phyloP scores from a whole-genome alignment of 2,329 filamentous ascomycete genomes.

The Calcarisporium arbuscula region DNA sequence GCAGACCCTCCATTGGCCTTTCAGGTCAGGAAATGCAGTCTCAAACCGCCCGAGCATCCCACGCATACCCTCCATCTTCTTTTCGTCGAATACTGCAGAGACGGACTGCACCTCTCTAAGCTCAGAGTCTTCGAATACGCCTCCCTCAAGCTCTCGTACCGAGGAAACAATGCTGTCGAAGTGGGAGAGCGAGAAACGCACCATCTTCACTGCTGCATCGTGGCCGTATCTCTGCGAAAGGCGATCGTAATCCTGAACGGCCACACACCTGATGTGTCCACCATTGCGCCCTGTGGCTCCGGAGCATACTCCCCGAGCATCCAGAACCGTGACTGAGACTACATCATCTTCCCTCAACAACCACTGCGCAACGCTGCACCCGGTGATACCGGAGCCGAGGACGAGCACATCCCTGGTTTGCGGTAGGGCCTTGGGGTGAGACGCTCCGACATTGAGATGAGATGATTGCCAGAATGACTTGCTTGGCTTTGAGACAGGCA shows the following conservation, averaged over 20 bases:
- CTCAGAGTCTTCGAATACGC: conserved; percentile 3
- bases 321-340: conserved; percentile 16
- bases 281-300: conserved; percentile 25
- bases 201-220: conserved; percentile 7
- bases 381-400: conserved; percentile 31
- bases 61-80: conserved; percentile 4
- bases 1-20: too few relatives aligned
- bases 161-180: too few relatives aligned
- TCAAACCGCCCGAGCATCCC: conserved; percentile 9
- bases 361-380: conserved; percentile 22
- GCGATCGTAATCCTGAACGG: conserved; percentile 4
- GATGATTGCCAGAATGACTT: conserved; percentile 24
- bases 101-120: conserved; percentile 7
- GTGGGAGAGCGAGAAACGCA: conserved; percentile 2
- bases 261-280: conserved; percentile 12
- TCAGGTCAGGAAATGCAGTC: conserved; percentile 5
- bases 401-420: conserved; percentile 21
- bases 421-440: conserved; percentile 14
- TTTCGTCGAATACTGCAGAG: background rate
- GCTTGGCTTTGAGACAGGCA: conserved; percentile 28
- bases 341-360: conserved; percentile 15
- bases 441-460: conserved; percentile 11
- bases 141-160: background rate
- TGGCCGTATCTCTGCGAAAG: conserved; percentile 6
- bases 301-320: conserved; percentile 19